Conservation (phyloP, 306 rosid species). For the Acacia crassicarpa region DNA sequence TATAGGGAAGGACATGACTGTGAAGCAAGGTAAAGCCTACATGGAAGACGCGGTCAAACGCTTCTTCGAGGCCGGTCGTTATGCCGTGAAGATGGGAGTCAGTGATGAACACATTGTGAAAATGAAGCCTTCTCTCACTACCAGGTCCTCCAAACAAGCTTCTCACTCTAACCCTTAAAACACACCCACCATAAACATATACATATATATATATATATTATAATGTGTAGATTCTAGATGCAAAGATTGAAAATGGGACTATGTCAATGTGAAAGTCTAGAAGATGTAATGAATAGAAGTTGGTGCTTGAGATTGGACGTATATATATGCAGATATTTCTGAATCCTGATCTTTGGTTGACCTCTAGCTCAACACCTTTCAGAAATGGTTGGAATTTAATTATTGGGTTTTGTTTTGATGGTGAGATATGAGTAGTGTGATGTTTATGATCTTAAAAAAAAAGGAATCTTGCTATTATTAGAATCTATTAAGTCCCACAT, state of each 20-base stretch:
- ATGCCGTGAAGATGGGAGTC: constrained; percentile 81
- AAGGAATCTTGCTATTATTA: neutral
- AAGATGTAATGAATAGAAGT: neutral
- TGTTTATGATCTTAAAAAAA: neutral
- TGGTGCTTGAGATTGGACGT: neutral
- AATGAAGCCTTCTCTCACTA: constrained; percentile 88
- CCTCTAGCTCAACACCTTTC: neutral
- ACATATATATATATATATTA: neutral
- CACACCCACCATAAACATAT: neutral
- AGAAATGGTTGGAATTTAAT: neutral
- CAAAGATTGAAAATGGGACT: neutral
- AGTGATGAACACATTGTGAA: constrained; percentile 70
- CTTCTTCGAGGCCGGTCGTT: constrained; percentile 72
- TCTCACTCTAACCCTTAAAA: constrained; percentile 37
- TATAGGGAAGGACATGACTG: constrained; percentile 65
- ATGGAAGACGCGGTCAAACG: constrained; percentile 63
- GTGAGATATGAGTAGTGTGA: neutral
- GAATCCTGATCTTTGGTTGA: no score
- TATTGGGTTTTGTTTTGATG: neutral
- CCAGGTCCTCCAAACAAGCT: constrained; percentile 49
- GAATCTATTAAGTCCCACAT: no score
- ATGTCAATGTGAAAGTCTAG: neutral
- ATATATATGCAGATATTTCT: neutral
- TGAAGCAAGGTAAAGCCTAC: constrained; percentile 74
- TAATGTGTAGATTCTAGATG: neutral